A percentile compares a stretch with the other conserved stretches of the same genome.
Evolutionary conservation across 2,329 filamentous ascomycete genomes (phyloP).

Genomic region (Colletotrichum melonis): DNA sequence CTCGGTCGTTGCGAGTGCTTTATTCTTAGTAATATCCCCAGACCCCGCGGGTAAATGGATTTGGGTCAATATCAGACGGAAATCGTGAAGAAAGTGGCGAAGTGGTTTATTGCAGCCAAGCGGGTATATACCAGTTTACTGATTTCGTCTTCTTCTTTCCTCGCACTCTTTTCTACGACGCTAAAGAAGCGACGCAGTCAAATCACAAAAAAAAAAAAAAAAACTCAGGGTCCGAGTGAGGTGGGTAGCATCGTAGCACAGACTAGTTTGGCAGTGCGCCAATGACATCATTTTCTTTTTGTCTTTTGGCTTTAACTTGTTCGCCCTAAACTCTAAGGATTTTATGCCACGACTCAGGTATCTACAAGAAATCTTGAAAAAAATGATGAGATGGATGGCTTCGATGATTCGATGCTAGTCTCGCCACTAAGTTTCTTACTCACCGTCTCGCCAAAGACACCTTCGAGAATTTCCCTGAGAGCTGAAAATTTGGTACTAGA

Average conservation of each 20-base stretch:
- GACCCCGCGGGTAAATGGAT: neutral
- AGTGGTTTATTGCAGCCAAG: no score
- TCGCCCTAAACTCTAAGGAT: neutral
- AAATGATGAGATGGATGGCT: neutral
- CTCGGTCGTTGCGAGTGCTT: neutral
- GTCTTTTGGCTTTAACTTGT: neutral
- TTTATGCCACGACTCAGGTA: neutral
- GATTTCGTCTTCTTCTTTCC: neutral
- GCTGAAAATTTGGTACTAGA: neutral
- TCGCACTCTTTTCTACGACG: neutral
- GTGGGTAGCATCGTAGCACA: neutral
- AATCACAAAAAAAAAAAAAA: neutral
- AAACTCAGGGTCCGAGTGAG: neutral
- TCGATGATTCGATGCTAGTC: neutral
- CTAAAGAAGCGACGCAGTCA: neutral
- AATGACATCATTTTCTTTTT: conserved; percentile 4
- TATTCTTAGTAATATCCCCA: neutral
- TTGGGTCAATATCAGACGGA: neutral
- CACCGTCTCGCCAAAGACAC: no score
- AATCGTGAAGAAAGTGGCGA: no score
- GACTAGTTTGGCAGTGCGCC: neutral
- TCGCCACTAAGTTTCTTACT: neutral
- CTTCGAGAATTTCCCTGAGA: neutral
- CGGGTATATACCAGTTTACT: neutral
- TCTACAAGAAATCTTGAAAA: neutral